phyloP scores from a whole-genome alignment of 495 filamentous ascomycete species.

The Margaritispora aquatica region DNA sequence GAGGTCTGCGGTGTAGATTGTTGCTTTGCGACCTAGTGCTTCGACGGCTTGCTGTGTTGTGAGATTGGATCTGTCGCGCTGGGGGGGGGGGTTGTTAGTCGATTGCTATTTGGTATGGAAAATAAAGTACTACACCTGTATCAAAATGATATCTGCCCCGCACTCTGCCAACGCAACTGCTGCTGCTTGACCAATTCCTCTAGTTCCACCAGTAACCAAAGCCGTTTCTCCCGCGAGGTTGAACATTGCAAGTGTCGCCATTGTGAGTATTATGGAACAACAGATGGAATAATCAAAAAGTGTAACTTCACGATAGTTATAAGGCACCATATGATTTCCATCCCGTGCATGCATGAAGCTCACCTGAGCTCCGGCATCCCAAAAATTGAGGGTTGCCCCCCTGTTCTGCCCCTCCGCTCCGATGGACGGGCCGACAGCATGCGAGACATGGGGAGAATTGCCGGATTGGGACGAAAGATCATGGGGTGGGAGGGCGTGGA shows the following conservation, averaged over 20 bases:
- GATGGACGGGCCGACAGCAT: conserved; percentile 19
- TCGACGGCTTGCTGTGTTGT: conserved; percentile 56
- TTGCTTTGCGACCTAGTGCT: conserved; percentile 57
- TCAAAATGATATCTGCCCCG: conserved; percentile 73
- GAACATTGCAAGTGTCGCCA: conserved; percentile 32
- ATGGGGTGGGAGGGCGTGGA: no score
- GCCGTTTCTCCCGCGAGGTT: conserved; percentile 65
- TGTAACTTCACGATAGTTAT: no score
- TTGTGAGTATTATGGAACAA: not conserved
- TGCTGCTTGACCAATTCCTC: conserved; percentile 84
- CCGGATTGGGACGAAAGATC: not conserved
- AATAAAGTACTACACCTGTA: conserved; percentile 43
- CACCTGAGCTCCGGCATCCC: not conserved
- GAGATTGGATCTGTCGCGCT: conserved; percentile 63
- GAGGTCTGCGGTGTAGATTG: conserved; percentile 71
- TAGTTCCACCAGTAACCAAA: conserved; percentile 78
- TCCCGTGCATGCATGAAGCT: not conserved
- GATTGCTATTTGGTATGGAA: not conserved
- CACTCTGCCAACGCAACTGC: conserved; percentile 76
- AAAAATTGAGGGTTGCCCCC: conserved; percentile 1
- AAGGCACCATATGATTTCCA: no score
- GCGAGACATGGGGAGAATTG: not conserved
- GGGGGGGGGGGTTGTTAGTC: not conserved
- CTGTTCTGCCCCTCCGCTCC: conserved; percentile 3
- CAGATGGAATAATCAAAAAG: not conserved